Base-by-base conservation (phyloP, 73 alveolate species). In the Tetrahymena borealis region DNA sequence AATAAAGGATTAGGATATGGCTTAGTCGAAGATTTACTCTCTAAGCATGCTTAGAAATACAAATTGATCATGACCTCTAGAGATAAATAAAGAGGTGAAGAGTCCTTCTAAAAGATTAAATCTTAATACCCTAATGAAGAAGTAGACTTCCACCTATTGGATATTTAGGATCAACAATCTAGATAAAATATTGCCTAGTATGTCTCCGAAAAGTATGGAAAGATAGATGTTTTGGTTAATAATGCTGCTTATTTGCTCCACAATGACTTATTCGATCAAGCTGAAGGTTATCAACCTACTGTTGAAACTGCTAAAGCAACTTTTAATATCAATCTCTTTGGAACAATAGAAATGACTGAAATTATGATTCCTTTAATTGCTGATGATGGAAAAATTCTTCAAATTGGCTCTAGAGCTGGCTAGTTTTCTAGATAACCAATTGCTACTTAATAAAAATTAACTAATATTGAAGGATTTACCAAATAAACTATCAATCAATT, bases 1-100 rank as follows among this genome's bases (percentile, higher is more conserved):
- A 95, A 95, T 39, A 91, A 94, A 95, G 97, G 97, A 10, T 38
- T 95, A 15, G 97, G 97, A 24, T 90, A 36, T 35, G 96, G 91
- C 38, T 20, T 91, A 20, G 95, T 92, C 10, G 94, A 95, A 90
- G 91, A 38, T 33, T 36, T 95, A 13, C 78, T 91, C 9, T 85
- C 91, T 31, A 90, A 93, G 32, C 42, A 90, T 39, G 78, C 94
- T 32, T 91, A 78, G 35, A 79, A 77, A 40, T 33, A 39, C 31
- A 37, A 7, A 11, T 24, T 92, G 15, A 78, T 92, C 6, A 32
- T 92, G 41, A 95, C 97, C 11, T 94, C 96, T 32, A 90, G 97
- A 79, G 60, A 95, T 28, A 18, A 90, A 33, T 18, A 33, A 0
- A 40, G 77, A 7, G 96, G 94, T n/a, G 77, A 90, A 20, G 40